Evolutionary conservation across 2,329 filamentous ascomycete species (phyloP).

Genomic region (Tympanopsis confertula): DNA sequence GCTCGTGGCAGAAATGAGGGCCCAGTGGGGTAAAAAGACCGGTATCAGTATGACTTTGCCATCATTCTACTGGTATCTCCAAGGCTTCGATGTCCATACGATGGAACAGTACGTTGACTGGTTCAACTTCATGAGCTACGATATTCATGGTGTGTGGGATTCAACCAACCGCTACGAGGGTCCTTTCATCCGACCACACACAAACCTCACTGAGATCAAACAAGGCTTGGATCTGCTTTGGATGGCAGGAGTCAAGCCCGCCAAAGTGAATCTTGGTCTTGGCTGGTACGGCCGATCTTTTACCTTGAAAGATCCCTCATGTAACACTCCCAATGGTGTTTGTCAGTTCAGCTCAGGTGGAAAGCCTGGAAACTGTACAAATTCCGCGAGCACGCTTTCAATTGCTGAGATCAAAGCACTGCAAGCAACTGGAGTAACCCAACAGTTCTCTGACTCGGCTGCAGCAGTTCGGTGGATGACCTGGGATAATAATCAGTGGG

Average conservation of each 20-base stretch:
- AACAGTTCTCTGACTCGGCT: conserved; percentile 6
- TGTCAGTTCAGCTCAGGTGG: conserved; percentile 6
- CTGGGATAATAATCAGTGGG: conserved; percentile 9
- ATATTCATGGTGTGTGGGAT: conserved; percentile 15
- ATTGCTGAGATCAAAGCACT: conserved; percentile 3
- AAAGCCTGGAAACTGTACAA: conserved; percentile 4
- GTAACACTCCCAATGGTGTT: conserved; percentile 6
- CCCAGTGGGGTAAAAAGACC: not conserved
- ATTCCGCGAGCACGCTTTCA: conserved; percentile 1
- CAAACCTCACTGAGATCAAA: conserved; percentile 18
- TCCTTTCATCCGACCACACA: conserved; percentile 13
- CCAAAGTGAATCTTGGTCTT: conserved; percentile 13
- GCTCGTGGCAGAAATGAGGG: conserved; percentile 6
- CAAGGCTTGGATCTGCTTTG: conserved; percentile 12
- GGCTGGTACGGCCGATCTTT: conserved; percentile 15
- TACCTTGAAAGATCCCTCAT: conserved; percentile 6
- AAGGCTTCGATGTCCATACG: conserved; percentile 11
- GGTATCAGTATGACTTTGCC: conserved; percentile 7
- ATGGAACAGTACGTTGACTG: conserved; percentile 8
- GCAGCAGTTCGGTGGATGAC: conserved; percentile 7
- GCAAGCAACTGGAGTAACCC: not conserved
- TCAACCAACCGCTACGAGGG: conserved; percentile 6
- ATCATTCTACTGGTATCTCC: conserved; percentile 16
- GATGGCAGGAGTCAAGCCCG: conserved; percentile 13
- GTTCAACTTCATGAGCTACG: conserved; percentile 17